Evolutionary conservation across 331 rosid genomes (phyloP).

Genomic region (Pyracantha coccinea): DNA sequence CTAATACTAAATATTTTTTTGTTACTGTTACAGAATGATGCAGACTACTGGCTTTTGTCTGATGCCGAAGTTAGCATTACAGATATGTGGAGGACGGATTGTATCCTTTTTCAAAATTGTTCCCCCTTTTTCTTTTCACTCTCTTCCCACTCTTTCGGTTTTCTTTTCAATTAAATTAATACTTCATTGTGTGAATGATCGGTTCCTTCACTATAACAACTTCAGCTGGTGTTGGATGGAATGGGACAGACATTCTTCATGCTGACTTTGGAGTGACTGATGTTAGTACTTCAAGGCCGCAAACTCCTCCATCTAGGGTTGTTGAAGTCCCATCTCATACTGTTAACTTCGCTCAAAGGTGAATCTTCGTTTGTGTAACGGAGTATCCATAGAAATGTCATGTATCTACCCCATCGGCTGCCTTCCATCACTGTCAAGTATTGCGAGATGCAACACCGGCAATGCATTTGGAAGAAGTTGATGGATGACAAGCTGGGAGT

Average conservation of each 20-base stretch:
- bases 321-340: slow-evolving; percentile 43
- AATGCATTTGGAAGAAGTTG: slow-evolving; percentile 20
- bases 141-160: background rate
- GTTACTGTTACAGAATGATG: slow-evolving; percentile 59
- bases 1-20: slow-evolving; percentile 6
- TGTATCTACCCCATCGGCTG: slow-evolving; percentile 11
- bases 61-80: slow-evolving; percentile 96
- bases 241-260: slow-evolving; percentile 59
- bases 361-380: slow-evolving; percentile 26
- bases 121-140: slow-evolving; percentile 7
- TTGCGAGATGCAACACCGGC: slow-evolving; percentile 21
- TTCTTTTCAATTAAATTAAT: background rate
- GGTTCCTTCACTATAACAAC: slow-evolving; percentile 37
- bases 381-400: slow-evolving; percentile 4
- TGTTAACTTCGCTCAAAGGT: slow-evolving; percentile 39
- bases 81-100: slow-evolving; percentile 90
- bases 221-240: slow-evolving; percentile 75
- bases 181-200: background rate
- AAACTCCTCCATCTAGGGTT: slow-evolving; percentile 37
- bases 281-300: slow-evolving; percentile 28
- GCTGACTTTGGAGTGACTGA: slow-evolving; percentile 55
- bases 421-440: slow-evolving; percentile 8
- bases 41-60: slow-evolving; percentile 96
- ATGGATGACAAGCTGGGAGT: slow-evolving; percentile 26
- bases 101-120: slow-evolving; percentile 46